A percentile compares a stretch with the other conserved stretches of the same genome.
Evolutionary conservation across 2,329 filamentous ascomycete species (phyloP).

Genomic region (Leptographium wingfieldii): DNA sequence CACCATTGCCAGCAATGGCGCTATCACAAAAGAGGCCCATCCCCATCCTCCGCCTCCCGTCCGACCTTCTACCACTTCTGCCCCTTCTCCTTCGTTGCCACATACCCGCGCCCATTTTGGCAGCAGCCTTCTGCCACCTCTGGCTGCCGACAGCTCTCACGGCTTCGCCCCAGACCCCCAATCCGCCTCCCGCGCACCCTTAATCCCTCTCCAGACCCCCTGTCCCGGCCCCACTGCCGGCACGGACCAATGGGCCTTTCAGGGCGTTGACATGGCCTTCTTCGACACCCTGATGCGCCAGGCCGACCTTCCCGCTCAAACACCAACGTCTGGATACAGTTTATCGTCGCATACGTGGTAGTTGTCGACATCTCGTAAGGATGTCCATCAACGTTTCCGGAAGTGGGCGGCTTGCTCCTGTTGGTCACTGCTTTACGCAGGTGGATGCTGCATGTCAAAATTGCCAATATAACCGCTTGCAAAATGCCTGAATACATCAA

Average conservation of each 20-base stretch:
- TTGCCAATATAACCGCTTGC: too few species aligned
- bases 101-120: not conserved
- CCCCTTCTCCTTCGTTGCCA: not conserved
- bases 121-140: not conserved
- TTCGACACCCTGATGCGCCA: slow-evolving; percentile 16
- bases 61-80: not conserved
- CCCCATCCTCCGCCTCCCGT: too few species aligned
- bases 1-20: slow-evolving; percentile 17
- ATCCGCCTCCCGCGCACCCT: not conserved
- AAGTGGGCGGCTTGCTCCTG: too few species aligned
- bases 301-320: not conserved
- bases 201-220: not conserved
- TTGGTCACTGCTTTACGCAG: too few species aligned
- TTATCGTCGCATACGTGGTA: too few species aligned
- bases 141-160: not conserved
- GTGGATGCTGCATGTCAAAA: too few species aligned
- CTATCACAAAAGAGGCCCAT: slow-evolving; percentile 6
- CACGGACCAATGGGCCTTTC: slow-evolving; percentile 21
- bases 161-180: not conserved
- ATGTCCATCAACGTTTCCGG: too few species aligned
- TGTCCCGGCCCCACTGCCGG: slow-evolving; percentile 12
- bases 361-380: too few species aligned
- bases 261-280: slow-evolving; percentile 23
- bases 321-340: not conserved
- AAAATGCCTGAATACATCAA: too few species aligned